Evolutionary conservation across 768 basidiomycete species (phyloP).

Genomic region (Boletus bicolor): DNA sequence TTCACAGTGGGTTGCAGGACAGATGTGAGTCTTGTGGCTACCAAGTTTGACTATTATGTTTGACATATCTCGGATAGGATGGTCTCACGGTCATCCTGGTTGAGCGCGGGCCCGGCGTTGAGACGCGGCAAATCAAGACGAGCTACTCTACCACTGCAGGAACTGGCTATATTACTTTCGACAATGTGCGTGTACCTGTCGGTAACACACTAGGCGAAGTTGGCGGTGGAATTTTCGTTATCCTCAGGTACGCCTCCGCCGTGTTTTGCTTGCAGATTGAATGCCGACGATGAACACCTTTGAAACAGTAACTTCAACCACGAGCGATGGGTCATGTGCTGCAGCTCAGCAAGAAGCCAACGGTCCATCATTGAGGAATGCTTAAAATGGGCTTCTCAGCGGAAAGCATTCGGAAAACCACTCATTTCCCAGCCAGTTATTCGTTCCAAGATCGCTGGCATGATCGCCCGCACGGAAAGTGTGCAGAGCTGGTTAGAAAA

Average conservation of each 20-base stretch:
- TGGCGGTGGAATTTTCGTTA: slow-evolving; percentile 61
- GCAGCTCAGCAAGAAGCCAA: slow-evolving; percentile 67
- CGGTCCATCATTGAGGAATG: slow-evolving; percentile 77
- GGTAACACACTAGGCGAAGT: slow-evolving; percentile 75
- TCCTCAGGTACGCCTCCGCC: slow-evolving; percentile 41
- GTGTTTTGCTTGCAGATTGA: neutral
- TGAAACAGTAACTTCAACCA: slow-evolving; percentile 82
- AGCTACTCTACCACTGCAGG: slow-evolving; percentile 88
- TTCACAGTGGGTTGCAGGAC: slow-evolving; percentile 62
- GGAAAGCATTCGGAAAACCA: slow-evolving; percentile 90
- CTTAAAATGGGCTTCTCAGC: slow-evolving; percentile 85
- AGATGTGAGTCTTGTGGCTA: slow-evolving; percentile 32
- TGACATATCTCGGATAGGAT: slow-evolving; percentile 33
- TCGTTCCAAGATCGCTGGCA: slow-evolving; percentile 79
- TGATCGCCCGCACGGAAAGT: slow-evolving; percentile 84
- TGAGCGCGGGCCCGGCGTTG: slow-evolving; percentile 59
- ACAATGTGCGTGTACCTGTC: slow-evolving; percentile 81
- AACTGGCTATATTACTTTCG: slow-evolving; percentile 80
- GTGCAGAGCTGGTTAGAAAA: slow-evolving; percentile 86
- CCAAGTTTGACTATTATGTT: slow-evolving; percentile 17
- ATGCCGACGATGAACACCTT: slow-evolving; percentile 10
- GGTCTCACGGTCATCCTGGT: slow-evolving; percentile 67
- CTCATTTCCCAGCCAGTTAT: slow-evolving; percentile 83
- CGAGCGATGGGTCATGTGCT: slow-evolving; percentile 91
- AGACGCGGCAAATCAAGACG: slow-evolving; percentile 70